Base-by-base conservation (phyloP, 495 filamentous ascomycete species). In the Hypoxylon fuscum region DNA sequence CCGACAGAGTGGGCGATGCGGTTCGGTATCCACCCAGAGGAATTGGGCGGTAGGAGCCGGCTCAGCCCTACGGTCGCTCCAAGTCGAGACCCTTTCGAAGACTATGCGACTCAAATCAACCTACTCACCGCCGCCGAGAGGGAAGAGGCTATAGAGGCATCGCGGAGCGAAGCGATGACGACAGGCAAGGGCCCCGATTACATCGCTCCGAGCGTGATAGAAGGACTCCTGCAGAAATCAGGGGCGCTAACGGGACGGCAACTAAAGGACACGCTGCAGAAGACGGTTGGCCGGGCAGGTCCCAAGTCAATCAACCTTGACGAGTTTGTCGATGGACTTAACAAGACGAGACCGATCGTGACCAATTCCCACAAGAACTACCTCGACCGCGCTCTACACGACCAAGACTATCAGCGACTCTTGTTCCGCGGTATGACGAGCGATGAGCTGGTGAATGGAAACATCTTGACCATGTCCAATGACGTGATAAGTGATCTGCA, bases 1-100 rank as follows among this genome's bases (percentile, higher is more conserved):
- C 74, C 75, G 10, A 76, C 75, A 1, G 38, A 54, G 1, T 77
- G 71, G 43, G 74, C 75, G 7, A 45, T 27, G 17, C 69, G 74
- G 0, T 76, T 62, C 20, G 75, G 75, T 2, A 74, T 77, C 9
- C 59, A 71, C 15, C 64, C 65, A 0, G 68, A 68, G 15, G 64
- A 62, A 15, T 21, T 32, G 3, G 51, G 62, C 3, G 74, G 71
- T 14, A 71, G 75, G 6, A 76, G 74, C 10, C 68, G 70, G 38
- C 55, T 72, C 27, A 76, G 74, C 7, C 75, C 75, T 2, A 62
- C 62, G 14, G 27, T 48, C 8, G 65, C 74, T 7, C 8, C 31
- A 1, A 73, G 66, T 18, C 69, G 73, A 2, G 38, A 67, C 22
- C 56, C 59, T 12, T 54, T 66, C 5, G 55, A 45, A 0, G 58